Evolutionary conservation across 352 stramenopile genomes (phyloP).

Genomic region (Phytophthora pisi): DNA sequence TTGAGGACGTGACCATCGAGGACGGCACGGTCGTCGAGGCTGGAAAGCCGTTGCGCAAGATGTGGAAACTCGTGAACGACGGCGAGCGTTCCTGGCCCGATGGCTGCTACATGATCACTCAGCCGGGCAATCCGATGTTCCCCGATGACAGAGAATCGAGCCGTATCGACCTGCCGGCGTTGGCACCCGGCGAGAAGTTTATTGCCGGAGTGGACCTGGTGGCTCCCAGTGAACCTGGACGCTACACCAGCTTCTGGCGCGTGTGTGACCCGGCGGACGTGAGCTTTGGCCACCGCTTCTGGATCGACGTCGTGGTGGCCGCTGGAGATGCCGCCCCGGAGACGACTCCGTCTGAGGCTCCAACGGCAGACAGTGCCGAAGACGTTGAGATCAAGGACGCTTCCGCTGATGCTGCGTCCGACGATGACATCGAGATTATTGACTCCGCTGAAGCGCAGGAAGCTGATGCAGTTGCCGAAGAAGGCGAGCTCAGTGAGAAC

Average conservation of each 20-base stretch:
- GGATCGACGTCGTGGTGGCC: conserved; percentile 77
- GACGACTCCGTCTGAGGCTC: conserved; percentile 11
- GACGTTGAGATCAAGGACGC: conserved; percentile 27
- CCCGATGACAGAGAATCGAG: conserved; percentile 33
- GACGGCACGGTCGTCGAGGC: conserved; percentile 73
- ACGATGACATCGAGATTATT: conserved; percentile 54
- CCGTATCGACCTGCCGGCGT: conserved; percentile 38
- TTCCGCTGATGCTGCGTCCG: conserved; percentile 20
- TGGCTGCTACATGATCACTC: conserved; percentile 53
- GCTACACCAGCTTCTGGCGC: conserved; percentile 87
- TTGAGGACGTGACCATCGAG: conserved; percentile 80
- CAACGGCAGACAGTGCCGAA: conserved; percentile 13
- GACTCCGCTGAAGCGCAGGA: conserved; percentile 32
- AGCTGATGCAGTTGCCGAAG: conserved; percentile 14
- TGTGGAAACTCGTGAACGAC: conserved; percentile 81
- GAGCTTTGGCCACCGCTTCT: conserved; percentile 87
- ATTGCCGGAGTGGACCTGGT: conserved; percentile 42
- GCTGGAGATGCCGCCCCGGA: conserved; percentile 6
- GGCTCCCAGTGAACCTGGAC: conserved; percentile 44
- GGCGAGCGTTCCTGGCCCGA: conserved; percentile 54
- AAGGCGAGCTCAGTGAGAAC: conserved; percentile 2
- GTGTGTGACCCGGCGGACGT: conserved; percentile 63
- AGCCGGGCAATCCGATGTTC: conserved; percentile 41
- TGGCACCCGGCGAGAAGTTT: conserved; percentile 40
- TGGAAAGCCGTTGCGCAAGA: conserved; percentile 60